Evolutionary conservation across 768 basidiomycete species (phyloP), one percentile per base, ranked within the genome.

Genomic region (Saitozyma sp.): DNA sequence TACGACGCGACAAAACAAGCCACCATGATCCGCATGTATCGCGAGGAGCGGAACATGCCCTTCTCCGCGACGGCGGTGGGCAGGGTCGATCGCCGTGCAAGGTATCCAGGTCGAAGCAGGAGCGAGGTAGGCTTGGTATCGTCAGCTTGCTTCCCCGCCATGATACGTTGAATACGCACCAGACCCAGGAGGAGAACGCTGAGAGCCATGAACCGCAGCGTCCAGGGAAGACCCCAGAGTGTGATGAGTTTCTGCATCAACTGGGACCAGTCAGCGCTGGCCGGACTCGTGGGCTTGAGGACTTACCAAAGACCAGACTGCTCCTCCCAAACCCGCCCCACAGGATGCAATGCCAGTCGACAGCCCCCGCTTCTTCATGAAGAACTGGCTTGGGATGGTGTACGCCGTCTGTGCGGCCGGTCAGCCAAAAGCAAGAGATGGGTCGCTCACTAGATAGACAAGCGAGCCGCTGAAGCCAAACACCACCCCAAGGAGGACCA

Each of bases 281-380:
- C n/a, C n/a, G n/a, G n/a, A n/a, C n/a, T 29, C 29, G 29, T 29
- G 29, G 29, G 29, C 2, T 5, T n/a, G 2, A 2, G 29, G 49
- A 63, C 65, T 29, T 37, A 67, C 65, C 38, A 67, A 20, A 1
- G 65, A 59, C 62, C 57, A 63, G 8, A 56, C 61, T 9, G 65
- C 65, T 9, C 65, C 65, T 7, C 65, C 65, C 7, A 67, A 19
- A 19, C 61, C 65, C 16, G 57, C 65, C 29, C 65, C 65, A 43
- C 61, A 62, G 2, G 61, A 63, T 2, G 65, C 62, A 43, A 67
- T 56, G 20, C 65, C 65, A 1, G 62, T 63, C 8, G 65, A 58
- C n/a, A 67, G 56, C 7, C 65, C 65, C 46, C 65, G 43, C 46
- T 59, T 63, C 43, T 55, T 63, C n/a, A 63, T 20, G 39, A 67